Percentiles rank a stretch among this genome's conserved stretches.
Evolutionary conservation across 768 basidiomycete species (phyloP).

Genomic region (Xerocomus spinulosus): DNA sequence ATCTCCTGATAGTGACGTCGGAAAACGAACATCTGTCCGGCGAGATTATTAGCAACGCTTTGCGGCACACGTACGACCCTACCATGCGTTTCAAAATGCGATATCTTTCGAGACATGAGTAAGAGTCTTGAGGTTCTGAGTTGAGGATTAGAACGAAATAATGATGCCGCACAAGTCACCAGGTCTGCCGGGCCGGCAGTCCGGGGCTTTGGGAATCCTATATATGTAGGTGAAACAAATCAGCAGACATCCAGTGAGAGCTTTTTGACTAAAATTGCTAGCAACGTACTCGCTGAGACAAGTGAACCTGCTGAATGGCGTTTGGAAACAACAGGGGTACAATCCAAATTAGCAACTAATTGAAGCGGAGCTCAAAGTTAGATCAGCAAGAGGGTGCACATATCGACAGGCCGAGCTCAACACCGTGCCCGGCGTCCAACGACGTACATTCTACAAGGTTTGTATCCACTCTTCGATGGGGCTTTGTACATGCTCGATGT

Average conservation of each 20-base stretch:
- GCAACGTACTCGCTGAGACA: no score
- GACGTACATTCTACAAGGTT: conserved; percentile 23
- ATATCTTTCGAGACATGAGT: conserved; percentile 44
- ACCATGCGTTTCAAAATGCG: conserved; percentile 57
- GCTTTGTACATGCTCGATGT: neutral
- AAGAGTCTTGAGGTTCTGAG: no score
- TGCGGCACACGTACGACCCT: conserved; percentile 8
- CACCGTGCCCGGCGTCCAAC: conserved; percentile 16
- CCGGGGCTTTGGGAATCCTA: no score
- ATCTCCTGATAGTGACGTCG: conserved; percentile 86
- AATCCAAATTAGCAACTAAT: conserved; percentile 10
- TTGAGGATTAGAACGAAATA: no score
- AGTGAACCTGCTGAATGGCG: no score
- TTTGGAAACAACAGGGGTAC: no score
- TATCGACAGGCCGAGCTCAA: conserved; percentile 15
- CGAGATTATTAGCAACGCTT: neutral
- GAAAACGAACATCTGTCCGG: conserved; percentile 78
- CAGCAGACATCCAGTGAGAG: no score
- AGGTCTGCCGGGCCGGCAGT: no score
- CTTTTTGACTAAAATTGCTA: no score
- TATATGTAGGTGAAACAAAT: no score
- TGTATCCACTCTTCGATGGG: conserved; percentile 6
- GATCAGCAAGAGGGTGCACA: conserved; percentile 5
- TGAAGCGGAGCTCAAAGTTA: conserved; percentile 24
- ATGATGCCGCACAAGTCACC: no score